Evolutionary conservation across 306 rosid genomes (phyloP), one percentile per base, ranked within the genome.

Genomic region (Calophaca sinica): DNA sequence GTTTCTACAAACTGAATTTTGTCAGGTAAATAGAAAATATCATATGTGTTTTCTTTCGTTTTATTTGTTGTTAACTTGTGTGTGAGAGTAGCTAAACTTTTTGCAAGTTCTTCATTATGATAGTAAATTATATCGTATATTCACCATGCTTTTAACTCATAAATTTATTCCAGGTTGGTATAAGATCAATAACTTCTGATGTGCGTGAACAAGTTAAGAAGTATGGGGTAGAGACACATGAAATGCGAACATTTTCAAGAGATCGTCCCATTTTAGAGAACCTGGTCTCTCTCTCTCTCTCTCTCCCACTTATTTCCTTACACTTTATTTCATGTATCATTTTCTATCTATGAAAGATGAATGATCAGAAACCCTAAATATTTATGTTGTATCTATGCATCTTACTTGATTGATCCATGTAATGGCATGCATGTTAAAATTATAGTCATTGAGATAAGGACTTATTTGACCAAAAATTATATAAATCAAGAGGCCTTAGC

Each of bases 201-300:
- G 99, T 97, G 48, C 94, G 93, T 59, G 96, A 82, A 70, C 99
- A 94, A 73, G 97, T 86, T 66, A 87, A 92, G 79, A 88, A 65
- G 44, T 94, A 87, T 77, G 99, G 99, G 9, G 96, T 89, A 8
- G 99, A 94, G 84, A 97, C 87, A 76, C 89, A 80, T 83, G 99
- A 94, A 85, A 94, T 94, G 99, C 86, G 92, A 32, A 87, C 88
- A 69, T 92, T 94, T 83, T 92, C 93, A 39, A 87, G 82, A 80
- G 99, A 94, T 83, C 89, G 89, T 0, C 73, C 76, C 31, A 52
- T 80, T 72, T 86, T 94, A 69, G 99, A 94, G 82, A 94, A 90
- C 75, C 81, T 92, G 98, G 98, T 94, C 15, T 78, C 36, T 84
- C 84, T 69, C 68, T 65, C 68, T 62, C 64, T 20, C 26, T 20